Conservation (phyloP, 2,329 filamentous ascomycete genomes). For the Aspergillus aculeatinus region DNA sequence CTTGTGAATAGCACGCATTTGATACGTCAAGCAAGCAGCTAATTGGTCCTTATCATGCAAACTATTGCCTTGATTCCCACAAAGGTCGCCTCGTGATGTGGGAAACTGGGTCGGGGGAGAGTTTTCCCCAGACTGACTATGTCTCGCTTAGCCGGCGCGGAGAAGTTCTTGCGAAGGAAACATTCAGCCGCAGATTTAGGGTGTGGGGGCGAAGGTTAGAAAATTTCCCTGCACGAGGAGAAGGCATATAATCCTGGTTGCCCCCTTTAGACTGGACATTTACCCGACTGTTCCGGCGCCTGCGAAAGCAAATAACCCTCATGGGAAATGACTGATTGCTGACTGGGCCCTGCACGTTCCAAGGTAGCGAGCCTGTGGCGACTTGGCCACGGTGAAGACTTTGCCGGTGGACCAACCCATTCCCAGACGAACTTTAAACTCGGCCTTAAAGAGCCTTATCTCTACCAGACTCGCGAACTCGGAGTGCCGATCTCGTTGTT, state of each 20-base stretch:
- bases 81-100: slow-evolving; percentile 16
- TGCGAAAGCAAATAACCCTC: not conserved
- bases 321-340: slow-evolving; percentile 9
- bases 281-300: slow-evolving; percentile 1
- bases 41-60: not conserved
- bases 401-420: slow-evolving; percentile 10
- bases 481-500: not conserved
- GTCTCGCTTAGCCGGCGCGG: slow-evolving; percentile 13
- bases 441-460: not conserved
- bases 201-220: not conserved
- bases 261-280: not conserved
- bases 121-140: slow-evolving; percentile 29
- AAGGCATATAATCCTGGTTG: not conserved
- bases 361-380: not conserved
- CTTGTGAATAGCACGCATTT: slow-evolving; percentile 16
- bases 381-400: slow-evolving; percentile 7
- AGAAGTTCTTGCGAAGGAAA: slow-evolving; percentile 18
- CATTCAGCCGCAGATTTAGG: slow-evolving; percentile 26
- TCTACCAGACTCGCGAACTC: not conserved
- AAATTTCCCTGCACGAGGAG: not conserved
- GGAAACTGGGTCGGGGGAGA: slow-evolving; percentile 28
- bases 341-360: not conserved
- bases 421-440: not conserved
- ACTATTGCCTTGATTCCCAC: slow-evolving; percentile 16
- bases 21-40: slow-evolving; percentile 14